These are phyloP conservation scores for Passalora sequoiae DNA, from an alignment of 2,329 filamentous ascomycete genomes.

Conservation along the genomic window DNA sequence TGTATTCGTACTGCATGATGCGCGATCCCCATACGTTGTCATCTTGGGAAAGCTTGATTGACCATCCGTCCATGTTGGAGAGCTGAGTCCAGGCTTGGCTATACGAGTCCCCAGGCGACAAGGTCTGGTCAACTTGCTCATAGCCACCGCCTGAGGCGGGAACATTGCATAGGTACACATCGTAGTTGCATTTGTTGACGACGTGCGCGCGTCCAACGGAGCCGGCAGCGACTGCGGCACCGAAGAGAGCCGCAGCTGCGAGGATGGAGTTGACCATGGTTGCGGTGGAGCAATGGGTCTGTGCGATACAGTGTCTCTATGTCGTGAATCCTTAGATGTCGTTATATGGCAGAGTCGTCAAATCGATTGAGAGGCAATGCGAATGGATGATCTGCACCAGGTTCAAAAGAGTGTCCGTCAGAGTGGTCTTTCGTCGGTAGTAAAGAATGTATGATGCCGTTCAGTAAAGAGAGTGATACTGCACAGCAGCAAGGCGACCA, in stretches of 20 bases:
- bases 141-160: constrained; percentile 28
- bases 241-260: constrained; percentile 24
- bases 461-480: constrained; percentile 32
- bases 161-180: constrained; percentile 29
- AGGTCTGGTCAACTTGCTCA: constrained; percentile 24
- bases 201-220: constrained; percentile 29
- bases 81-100: constrained; percentile 34
- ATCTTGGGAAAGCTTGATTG: constrained; percentile 37
- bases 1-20: constrained; percentile 38
- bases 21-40: constrained; percentile 16
- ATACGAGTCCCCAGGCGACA: constrained; percentile 26
- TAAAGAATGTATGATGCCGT: constrained; percentile 24
- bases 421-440: constrained; percentile 9
- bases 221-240: constrained; percentile 20
- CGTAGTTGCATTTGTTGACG: constrained; percentile 32
- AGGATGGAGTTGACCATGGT: constrained; percentile 22
- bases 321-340: constrained; percentile 5
- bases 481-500: constrained; percentile 33
- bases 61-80: constrained; percentile 34
- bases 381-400: constrained; percentile 6
- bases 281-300: constrained; percentile 5
- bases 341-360: constrained; percentile 1
- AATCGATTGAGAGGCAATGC: background rate
- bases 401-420: constrained; percentile 25
- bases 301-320: too few species aligned